Evolutionary conservation across 169 alveolate species (phyloP), one percentile per base, ranked within the genome.

Genomic region (Blepharisma undulans): DNA sequence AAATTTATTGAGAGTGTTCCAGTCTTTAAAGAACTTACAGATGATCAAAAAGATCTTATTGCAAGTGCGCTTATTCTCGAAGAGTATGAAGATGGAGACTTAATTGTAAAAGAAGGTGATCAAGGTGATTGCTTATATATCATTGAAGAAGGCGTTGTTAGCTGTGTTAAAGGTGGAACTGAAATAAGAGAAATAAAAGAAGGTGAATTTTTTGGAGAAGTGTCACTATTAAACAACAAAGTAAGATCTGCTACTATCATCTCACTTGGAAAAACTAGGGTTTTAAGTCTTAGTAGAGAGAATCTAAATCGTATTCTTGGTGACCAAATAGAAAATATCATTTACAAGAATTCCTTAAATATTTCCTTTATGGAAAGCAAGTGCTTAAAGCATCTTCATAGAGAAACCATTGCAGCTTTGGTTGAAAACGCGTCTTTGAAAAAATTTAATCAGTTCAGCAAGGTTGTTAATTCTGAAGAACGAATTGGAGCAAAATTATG

Each of bases 141-240:
- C 79, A 84, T 98, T 33, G 98, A 98, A 89, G 96, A 97, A 87
- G 99, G 99, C 32, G 92, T 80, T 25, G 99, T 98, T 6, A 36
- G 34, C 4, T 88, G 92, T 48, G n/a, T 74, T 22, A 86, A 93
- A 76, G 92, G 89, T 36, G 86, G 84, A 14, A 80, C 72, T 36
- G 85, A 76, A 76, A 72, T 36, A 48, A 14, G 87, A 33, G 30
- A 76, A 21, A 22, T 76, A 48, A 86, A 93, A 91, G 91, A 95
- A 89, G 99, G 99, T 1, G 98, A 98, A 29, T 98, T 96, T 90
- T 98, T 98, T 79, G 99, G 99, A 2, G 99, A 98, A 93, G 89
- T 98, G 72, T 98, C 99, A 10, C 89, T 98, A 89, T 88, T 98
- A 85, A 97, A 97, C 88, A 97, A 98, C 77, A 99, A 97, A 79